Percentiles rank a stretch among this genome's conserved stretches.
Evolutionary conservation across 139 green algal genomes (phyloP).

Genomic region (Chlamydomonas sphaeroides): DNA sequence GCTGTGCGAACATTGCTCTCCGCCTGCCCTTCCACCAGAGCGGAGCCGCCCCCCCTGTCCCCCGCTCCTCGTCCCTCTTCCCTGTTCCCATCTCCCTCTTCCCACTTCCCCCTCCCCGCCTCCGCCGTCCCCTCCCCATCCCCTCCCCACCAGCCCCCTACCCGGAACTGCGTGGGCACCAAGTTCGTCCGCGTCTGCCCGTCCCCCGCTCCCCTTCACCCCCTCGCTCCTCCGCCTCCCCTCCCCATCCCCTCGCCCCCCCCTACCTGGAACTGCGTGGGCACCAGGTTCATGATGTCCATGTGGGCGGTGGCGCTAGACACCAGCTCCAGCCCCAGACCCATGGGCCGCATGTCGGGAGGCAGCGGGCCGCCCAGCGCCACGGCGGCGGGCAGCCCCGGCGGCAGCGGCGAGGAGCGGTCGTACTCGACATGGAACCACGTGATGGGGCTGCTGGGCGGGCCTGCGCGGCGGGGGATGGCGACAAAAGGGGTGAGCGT

Average conservation of each 20-base stretch:
- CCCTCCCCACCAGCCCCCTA: neutral
- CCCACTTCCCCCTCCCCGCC: too few relatives aligned
- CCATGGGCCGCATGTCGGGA: slow-evolving; percentile 17
- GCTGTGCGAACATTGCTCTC: too few relatives aligned
- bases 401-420: neutral
- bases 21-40: too few relatives aligned
- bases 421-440: slow-evolving; percentile 77
- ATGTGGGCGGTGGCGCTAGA: neutral
- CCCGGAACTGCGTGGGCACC: slow-evolving; percentile 23
- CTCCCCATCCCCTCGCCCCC: neutral
- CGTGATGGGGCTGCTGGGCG: slow-evolving; percentile 51
- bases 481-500: too few relatives aligned
- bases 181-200: neutral
- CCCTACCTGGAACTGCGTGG: slow-evolving; percentile 29
- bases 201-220: too few relatives aligned
- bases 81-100: too few relatives aligned
- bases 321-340: neutral
- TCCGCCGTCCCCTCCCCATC: neutral
- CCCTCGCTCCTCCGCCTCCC: too few relatives aligned
- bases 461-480: too few relatives aligned
- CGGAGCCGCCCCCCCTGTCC: too few relatives aligned
- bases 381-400: neutral
- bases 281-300: slow-evolving; percentile 27
- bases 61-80: too few relatives aligned
- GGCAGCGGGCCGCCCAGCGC: neutral